Evolutionary conservation across 2,329 filamentous ascomycete genomes (phyloP).

Genomic region (Colletotrichum cereale): DNA sequence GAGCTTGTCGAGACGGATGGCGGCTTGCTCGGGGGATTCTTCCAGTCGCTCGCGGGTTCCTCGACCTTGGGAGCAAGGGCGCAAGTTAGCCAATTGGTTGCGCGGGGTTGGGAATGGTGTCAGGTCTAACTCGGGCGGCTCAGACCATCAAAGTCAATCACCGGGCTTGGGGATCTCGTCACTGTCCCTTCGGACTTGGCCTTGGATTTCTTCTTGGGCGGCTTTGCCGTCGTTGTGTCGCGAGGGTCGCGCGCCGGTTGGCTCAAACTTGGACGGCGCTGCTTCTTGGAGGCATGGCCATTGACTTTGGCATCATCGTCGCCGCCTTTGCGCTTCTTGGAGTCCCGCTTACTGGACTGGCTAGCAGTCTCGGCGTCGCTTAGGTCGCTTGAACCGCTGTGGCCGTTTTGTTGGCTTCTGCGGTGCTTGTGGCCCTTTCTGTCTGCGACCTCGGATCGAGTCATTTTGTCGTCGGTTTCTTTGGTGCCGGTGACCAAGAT

Average conservation of each 20-base stretch:
- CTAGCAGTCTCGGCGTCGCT: conserved; percentile 40
- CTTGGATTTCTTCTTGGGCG: conserved; percentile 50
- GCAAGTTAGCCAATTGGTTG: conserved; percentile 40
- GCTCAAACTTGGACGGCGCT: conserved; percentile 66
- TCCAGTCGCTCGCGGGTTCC: conserved; percentile 75
- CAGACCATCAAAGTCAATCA: conserved; percentile 73
- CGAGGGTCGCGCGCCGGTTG: conserved; percentile 72
- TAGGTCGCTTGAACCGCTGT: conserved; percentile 35
- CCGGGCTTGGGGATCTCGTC: conserved; percentile 56
- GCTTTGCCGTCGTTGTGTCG: conserved; percentile 60
- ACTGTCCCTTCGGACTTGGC: conserved; percentile 45
- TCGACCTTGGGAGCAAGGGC: conserved; percentile 55
- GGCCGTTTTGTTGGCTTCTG: conserved; percentile 46
- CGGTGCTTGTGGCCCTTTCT: conserved; percentile 50
- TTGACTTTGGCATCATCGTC: conserved; percentile 48
- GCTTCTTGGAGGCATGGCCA: conserved; percentile 43
- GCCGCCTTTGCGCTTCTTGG: conserved; percentile 42
- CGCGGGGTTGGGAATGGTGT: conserved; percentile 17
- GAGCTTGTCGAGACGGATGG: conserved; percentile 68
- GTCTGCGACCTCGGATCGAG: conserved; percentile 45
- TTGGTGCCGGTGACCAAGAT: conserved; percentile 43
- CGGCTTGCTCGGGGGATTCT: conserved; percentile 65
- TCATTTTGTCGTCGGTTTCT: conserved; percentile 51
- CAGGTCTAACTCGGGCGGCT: conserved; percentile 64
- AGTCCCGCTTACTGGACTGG: conserved; percentile 37